phyloP scores from a whole-genome alignment of 345 rosid genomes.

The Viola odorata region DNA sequence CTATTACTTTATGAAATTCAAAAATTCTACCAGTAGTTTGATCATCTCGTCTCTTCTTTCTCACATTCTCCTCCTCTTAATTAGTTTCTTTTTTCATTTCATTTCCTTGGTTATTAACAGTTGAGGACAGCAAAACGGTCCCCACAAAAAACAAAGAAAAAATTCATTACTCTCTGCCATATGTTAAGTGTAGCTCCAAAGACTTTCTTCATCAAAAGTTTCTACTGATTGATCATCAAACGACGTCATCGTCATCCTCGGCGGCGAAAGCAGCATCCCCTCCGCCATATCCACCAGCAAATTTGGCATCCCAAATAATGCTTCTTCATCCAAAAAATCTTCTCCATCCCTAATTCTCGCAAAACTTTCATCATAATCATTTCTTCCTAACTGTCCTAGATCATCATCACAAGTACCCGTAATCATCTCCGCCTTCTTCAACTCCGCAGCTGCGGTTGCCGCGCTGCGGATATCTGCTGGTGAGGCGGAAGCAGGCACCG shows the following conservation, averaged over 20 bases:
- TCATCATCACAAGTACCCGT: conserved; percentile 5
- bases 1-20: no score
- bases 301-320: conserved; percentile 67
- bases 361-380: not conserved
- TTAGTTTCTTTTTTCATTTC: no score
- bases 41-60: no score
- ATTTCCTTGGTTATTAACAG: no score
- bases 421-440: conserved; percentile 26
- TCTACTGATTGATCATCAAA: conserved; percentile 57
- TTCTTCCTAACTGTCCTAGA: not conserved
- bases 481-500: conserved; percentile 53
- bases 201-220: conserved; percentile 49
- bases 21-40: no score
- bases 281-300: conserved; percentile 86
- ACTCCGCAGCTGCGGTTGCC: conserved; percentile 51
- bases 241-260: conserved; percentile 50
- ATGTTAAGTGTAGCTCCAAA: conserved; percentile 54
- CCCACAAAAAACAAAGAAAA: no score
- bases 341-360: not conserved
- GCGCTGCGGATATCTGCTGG: conserved; percentile 62
- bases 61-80: no score
- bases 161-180: no score
- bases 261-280: conserved; percentile 84
- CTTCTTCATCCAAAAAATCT: conserved; percentile 74
- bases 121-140: no score